Evolutionary conservation across 441 rosid species (phyloP), one percentile per base, ranked within the genome.

Genomic region (Raphanus hybrid): DNA sequence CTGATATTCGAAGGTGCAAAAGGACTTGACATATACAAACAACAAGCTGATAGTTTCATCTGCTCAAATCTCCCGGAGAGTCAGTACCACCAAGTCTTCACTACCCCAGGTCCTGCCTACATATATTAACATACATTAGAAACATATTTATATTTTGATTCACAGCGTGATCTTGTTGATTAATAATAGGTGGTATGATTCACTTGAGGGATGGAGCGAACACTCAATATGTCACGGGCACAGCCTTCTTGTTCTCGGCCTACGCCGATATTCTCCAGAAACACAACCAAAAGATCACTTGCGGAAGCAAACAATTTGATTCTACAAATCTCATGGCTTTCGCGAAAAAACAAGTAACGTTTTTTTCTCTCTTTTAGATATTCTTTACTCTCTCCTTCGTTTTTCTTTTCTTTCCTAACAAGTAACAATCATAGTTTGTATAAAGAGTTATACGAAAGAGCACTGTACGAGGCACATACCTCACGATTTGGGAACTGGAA

Each of bases 151-250:
- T 67, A 16, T 48, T 26, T 60, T 66, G 29, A 45, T 55, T 57
- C 8, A 37, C n/a, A 27, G 8, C 10, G 12, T 69, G 15, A 32
- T 67, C 55, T 55, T 70, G 1, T 61, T 61, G 11, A 11, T 43
- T 48, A 55, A 15, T 73, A 23, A 58, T 72, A 84, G 92, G 97
- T 52, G 96, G 98, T 11, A 18, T 95, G 90, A 67, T 91, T 80
- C 86, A 92, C 79, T 71, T 88, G 78, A 87, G 99, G 68, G 96
- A 92, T 27, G 99, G 99, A 26, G 99, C 98, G 79, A 92, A 92
- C 84, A 78, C 84, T 52, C 98, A 95, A 54, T 88, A 92, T 50
- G 96, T 87, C 8, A 91, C 99, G 0, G 87, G 89, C 15, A 69
- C 93, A 1, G 89, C 98, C 37, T 69, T 90, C 45, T 74, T 95